phyloP scores from a whole-genome alignment of 2,329 filamentous ascomycete species.

The Microsporum audouinii region DNA sequence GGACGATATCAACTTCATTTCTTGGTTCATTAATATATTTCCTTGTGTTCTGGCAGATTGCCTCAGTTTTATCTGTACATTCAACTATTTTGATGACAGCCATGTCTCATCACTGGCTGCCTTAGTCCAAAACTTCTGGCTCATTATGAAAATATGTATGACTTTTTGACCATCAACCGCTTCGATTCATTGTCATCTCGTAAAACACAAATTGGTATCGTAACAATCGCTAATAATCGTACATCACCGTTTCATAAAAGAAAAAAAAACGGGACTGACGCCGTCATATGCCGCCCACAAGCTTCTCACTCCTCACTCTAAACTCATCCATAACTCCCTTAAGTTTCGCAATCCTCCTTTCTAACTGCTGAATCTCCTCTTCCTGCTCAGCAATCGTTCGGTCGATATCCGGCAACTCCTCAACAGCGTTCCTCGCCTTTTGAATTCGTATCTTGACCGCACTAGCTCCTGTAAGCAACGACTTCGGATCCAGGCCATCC shows the following conservation, averaged over 20 bases:
- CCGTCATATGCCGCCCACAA: background rate
- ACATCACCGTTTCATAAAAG: background rate
- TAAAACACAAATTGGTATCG: background rate
- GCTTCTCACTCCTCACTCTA: slow-evolving; percentile 21
- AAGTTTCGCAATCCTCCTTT: slow-evolving; percentile 30
- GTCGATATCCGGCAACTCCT: slow-evolving; percentile 34
- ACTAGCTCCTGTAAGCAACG: slow-evolving; percentile 67
- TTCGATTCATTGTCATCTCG: background rate
- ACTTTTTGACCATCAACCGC: background rate
- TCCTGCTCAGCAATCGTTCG: slow-evolving; percentile 36
- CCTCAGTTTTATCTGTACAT: background rate
- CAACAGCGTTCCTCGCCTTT: slow-evolving; percentile 50
- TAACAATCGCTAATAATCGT: background rate
- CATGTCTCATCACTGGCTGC: slow-evolving; percentile 9
- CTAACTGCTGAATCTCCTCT: slow-evolving; percentile 32
- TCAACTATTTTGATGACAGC: background rate
- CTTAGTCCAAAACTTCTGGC: slow-evolving; percentile 1
- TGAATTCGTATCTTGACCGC: slow-evolving; percentile 73
- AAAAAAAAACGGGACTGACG: background rate
- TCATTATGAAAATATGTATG: background rate
- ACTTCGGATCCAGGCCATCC: slow-evolving; percentile 51
- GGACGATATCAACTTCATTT: background rate
- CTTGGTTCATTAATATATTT: background rate
- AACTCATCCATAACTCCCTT: slow-evolving; percentile 32
- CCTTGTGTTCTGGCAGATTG: background rate